Percentiles rank a stretch among this genome's conserved stretches.
Conservation (phyloP, 164 flowering plant species). For the Pachysandra terminalis region DNA sequence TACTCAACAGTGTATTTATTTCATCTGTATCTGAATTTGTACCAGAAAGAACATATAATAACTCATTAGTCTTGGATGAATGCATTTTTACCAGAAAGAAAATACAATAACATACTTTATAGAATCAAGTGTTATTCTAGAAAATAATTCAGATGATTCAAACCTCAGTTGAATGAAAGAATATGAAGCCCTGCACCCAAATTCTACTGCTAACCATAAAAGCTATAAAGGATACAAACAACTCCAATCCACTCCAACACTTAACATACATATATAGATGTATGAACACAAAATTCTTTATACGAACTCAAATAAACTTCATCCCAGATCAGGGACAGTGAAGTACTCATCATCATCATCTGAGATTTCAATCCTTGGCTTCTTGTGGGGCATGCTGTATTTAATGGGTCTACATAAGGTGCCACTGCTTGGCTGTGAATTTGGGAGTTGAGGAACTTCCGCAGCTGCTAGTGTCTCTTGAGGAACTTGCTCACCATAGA, state of each 20-base stretch:
- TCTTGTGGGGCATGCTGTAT: constrained; percentile 49
- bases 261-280: neutral
- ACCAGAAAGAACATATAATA: too few species aligned
- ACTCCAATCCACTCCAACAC: neutral
- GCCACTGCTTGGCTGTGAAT: constrained; percentile 29
- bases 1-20: too few species aligned
- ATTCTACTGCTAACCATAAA: too few species aligned
- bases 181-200: too few species aligned
- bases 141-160: neutral
- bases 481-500: constrained; percentile 56
- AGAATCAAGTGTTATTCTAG: neutral
- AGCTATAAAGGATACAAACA: neutral
- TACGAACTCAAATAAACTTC: constrained; percentile 5
- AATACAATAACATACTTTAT: too few species aligned
- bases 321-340: constrained; percentile 93
- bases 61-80: neutral
- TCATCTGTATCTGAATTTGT: too few species aligned
- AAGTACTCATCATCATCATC: constrained; percentile 76
- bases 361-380: constrained; percentile 60
- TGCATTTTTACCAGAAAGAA: neutral
- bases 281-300: neutral
- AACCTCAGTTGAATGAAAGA: neutral
- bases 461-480: constrained; percentile 65
- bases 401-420: constrained; percentile 46
- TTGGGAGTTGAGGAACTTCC: constrained; percentile 79